These are phyloP conservation scores for Hymenoscyphus salicellus DNA, from an alignment of 2,329 filamentous ascomycete species.

Conservation along the genomic window DNA sequence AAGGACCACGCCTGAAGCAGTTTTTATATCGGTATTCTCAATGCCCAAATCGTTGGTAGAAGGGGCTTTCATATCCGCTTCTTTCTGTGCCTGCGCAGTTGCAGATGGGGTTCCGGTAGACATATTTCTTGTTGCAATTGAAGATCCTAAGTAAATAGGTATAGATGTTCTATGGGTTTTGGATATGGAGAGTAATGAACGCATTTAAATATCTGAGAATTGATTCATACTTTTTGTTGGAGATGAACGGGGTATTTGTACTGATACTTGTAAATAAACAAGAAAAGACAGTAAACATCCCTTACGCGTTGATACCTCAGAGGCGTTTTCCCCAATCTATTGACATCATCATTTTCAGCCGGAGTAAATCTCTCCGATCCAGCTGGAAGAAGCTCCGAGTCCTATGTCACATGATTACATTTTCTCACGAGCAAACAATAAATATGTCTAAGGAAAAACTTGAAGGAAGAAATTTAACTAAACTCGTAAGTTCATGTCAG, in stretches of 20 bases:
- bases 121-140: constrained; percentile 24
- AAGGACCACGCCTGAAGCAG: constrained; percentile 49
- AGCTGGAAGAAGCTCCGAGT: background rate
- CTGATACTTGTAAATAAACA: background rate
- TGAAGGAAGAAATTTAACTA: background rate
- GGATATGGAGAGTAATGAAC: background rate
- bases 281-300: background rate
- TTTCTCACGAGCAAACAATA: background rate
- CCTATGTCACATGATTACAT: background rate
- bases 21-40: constrained; percentile 53
- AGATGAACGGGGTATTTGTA: background rate
- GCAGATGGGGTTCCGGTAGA: constrained; percentile 30
- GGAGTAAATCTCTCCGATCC: background rate
- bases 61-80: background rate
- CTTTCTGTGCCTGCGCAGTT: constrained; percentile 25
- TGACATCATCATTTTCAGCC: background rate
- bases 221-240: background rate
- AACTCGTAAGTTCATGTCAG: background rate
- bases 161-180: background rate
- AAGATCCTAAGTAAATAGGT: background rate
- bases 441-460: background rate
- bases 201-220: background rate
- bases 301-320: background rate
- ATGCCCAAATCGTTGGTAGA: constrained; percentile 37
- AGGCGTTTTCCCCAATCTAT: background rate